Percentiles rank a stretch among this genome's conserved stretches.
Evolutionary conservation across 108 stramenopile species (phyloP).

Genomic region (Nannochloropsis gaditana): DNA sequence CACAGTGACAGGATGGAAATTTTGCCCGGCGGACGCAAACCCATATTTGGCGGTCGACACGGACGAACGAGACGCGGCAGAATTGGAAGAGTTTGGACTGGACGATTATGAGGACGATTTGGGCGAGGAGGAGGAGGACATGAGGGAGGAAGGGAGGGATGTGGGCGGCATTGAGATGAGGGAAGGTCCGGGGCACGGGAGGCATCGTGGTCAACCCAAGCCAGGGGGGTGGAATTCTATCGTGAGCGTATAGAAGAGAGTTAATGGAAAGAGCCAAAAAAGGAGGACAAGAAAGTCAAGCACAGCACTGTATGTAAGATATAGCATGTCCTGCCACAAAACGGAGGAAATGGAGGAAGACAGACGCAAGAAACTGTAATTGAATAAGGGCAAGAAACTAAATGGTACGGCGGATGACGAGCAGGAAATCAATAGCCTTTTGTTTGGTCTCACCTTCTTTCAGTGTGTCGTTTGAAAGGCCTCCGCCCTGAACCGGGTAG

Average conservation of each 20-base stretch:
- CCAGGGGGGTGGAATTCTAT: no score
- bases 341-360: not conserved
- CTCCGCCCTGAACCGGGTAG: no score
- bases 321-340: no score
- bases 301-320: no score
- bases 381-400: no score
- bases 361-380: not conserved
- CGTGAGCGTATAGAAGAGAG: no score
- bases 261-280: not conserved
- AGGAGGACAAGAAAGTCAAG: not conserved
- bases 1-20: constrained; percentile 71
- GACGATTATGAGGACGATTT: constrained; percentile 24
- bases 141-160: not conserved
- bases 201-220: no score
- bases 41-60: constrained; percentile 60
- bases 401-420: no score
- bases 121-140: not conserved
- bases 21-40: constrained; percentile 73
- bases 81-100: constrained; percentile 23
- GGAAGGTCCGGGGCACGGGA: no score
- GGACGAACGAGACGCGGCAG: not conserved
- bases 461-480: no score
- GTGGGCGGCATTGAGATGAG: not conserved
- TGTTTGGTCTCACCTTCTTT: no score
- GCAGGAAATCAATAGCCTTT: no score